A percentile compares a stretch with the other conserved stretches of the same genome.
Conservation (phyloP, 163 green algal species). For the Chlorella variabilis region DNA sequence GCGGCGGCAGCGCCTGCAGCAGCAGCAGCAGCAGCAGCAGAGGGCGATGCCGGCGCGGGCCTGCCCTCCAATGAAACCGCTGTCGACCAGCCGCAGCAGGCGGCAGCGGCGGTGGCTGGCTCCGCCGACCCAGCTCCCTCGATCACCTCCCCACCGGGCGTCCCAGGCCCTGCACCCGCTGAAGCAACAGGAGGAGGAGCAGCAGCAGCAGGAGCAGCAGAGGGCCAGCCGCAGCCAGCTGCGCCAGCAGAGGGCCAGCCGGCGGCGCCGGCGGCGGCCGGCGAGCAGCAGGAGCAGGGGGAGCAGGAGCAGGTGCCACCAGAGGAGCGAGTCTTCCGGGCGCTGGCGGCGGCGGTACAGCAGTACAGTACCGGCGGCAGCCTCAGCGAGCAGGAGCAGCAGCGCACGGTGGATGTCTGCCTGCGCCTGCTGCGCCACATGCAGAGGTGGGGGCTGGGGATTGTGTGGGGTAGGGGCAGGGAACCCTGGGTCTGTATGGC, state of each 20-base stretch:
- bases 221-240: neutral
- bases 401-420: conserved; percentile 56
- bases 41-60: neutral
- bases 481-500: too few species aligned
- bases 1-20: neutral
- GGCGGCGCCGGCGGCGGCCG: neutral
- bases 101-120: neutral
- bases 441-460: conserved; percentile 47
- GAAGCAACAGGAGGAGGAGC: neutral
- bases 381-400: conserved; percentile 74
- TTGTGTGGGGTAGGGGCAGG: too few species aligned
- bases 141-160: neutral
- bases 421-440: conserved; percentile 74
- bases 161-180: neutral
- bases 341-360: conserved; percentile 44
- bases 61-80: neutral
- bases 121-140: neutral
- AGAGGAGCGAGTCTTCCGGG: conserved; percentile 17
- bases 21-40: neutral
- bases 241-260: neutral
- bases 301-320: neutral
- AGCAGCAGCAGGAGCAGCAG: too few species aligned
- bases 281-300: conserved; percentile 19
- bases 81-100: neutral
- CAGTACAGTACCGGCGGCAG: conserved; percentile 57